These are phyloP conservation scores for Schizopora paradoxa DNA, from an alignment of 1,284 basidiomycete genomes.

Conservation along the genomic window DNA sequence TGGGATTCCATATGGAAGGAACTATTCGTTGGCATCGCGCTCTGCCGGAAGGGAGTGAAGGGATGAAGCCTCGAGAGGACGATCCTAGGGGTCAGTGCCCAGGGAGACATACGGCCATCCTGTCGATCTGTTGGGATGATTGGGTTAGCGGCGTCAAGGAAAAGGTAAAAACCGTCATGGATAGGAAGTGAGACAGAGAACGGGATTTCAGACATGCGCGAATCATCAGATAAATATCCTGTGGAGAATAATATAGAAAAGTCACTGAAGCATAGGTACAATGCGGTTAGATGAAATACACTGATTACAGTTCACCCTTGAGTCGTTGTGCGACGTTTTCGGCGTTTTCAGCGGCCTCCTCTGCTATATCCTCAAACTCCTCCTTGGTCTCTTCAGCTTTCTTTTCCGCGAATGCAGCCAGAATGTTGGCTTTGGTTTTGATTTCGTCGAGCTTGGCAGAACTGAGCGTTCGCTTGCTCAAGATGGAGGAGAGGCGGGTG, in stretches of 20 bases:
- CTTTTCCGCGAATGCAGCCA: conserved; percentile 63
- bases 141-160: conserved; percentile 34
- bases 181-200: too few relatives aligned
- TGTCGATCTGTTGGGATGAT: conserved; percentile 55
- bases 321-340: too few relatives aligned
- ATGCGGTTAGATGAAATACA: too few relatives aligned
- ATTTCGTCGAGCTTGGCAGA: conserved; percentile 88
- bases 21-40: conserved; percentile 49
- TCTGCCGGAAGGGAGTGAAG: conserved; percentile 31
- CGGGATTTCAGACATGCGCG: too few relatives aligned
- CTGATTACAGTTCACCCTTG: too few relatives aligned
- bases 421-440: conserved; percentile 86
- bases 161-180: not conserved
- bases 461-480: conserved; percentile 70
- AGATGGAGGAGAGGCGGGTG: conserved; percentile 66
- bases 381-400: conserved; percentile 33
- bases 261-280: too few relatives aligned
- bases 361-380: conserved; percentile 16
- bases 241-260: too few relatives aligned
- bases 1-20: conserved; percentile 59
- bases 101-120: conserved; percentile 43
- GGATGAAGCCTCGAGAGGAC: too few relatives aligned
- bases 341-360: too few relatives aligned
- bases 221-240: too few relatives aligned
- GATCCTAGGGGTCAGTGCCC: too few relatives aligned